Evolutionary conservation across 495 filamentous ascomycete species (phyloP).

Genomic region (Penicillium nucicola): DNA sequence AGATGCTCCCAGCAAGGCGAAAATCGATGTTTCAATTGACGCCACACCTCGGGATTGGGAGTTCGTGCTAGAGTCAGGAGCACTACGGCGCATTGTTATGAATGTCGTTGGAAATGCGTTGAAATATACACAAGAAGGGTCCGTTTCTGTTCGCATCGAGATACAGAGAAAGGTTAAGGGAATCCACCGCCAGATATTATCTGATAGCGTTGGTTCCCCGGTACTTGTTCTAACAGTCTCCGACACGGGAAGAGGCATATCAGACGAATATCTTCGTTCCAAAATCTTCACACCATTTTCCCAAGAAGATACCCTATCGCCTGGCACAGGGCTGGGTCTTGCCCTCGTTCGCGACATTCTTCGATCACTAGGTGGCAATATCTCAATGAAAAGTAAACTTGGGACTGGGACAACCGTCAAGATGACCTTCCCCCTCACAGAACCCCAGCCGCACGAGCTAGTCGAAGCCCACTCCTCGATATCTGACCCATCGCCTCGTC

Average conservation of each 20-base stretch:
- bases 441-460: too few relatives aligned
- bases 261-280: slow-evolving; percentile 36
- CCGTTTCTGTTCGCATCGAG: slow-evolving; percentile 25
- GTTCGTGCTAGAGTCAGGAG: slow-evolving; percentile 37
- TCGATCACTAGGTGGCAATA: slow-evolving; percentile 32
- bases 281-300: slow-evolving; percentile 40
- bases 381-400: not conserved
- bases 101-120: slow-evolving; percentile 48
- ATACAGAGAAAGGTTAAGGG: not conserved
- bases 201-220: not conserved
- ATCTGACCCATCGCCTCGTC: too few relatives aligned
- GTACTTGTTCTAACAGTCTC: slow-evolving; percentile 22
- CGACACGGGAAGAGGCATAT: slow-evolving; percentile 43
- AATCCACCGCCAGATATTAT: not conserved
- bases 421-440: too few relatives aligned
- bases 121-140: slow-evolving; percentile 29
- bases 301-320: slow-evolving; percentile 42
- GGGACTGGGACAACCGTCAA: too few relatives aligned
- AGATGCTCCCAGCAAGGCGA: not conserved
- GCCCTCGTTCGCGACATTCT: slow-evolving; percentile 41
- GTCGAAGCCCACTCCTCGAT: too few relatives aligned
- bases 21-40: slow-evolving; percentile 32
- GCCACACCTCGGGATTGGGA: slow-evolving; percentile 30
- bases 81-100: slow-evolving; percentile 42
- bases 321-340: slow-evolving; percentile 38